phyloP scores from a whole-genome alignment of 345 rosid species.

The Populus nigra region DNA sequence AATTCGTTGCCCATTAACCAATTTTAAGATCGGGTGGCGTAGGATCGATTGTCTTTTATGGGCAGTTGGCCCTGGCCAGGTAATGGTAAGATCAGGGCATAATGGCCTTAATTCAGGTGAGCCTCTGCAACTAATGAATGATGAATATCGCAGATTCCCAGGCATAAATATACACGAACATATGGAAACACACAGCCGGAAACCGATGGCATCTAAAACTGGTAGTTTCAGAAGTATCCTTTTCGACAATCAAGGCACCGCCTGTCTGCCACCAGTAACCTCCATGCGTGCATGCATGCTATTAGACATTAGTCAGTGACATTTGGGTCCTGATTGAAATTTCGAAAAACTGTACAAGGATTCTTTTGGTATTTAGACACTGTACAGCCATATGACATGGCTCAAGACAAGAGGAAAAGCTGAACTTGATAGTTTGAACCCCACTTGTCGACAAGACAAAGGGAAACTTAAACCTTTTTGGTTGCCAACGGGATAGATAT shows the following conservation, averaged over 20 bases:
- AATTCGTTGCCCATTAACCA: background rate
- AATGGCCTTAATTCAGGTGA: background rate
- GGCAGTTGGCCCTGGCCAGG: background rate
- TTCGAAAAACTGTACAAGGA: background rate
- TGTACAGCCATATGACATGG: background rate
- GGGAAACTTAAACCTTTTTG: background rate
- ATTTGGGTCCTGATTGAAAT: background rate
- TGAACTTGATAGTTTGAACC: background rate
- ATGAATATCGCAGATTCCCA: background rate
- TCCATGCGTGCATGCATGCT: background rate
- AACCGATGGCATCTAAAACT: conserved; percentile 12
- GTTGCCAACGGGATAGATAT: background rate
- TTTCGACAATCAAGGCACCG: conserved; percentile 6
- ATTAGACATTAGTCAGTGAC: background rate
- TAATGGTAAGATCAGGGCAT: background rate
- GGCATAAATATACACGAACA: background rate
- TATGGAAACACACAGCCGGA: background rate
- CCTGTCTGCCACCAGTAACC: background rate
- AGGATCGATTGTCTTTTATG: background rate
- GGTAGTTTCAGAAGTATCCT: background rate
- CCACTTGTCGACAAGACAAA: background rate
- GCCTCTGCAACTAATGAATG: background rate
- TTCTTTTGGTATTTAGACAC: too few relatives aligned
- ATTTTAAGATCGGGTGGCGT: background rate
- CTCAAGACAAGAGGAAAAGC: background rate